A percentile compares a stretch with the other conserved stretches of the same genome.
These are phyloP conservation scores for Candolleomyces eurysporus DNA, from an alignment of 768 basidiomycete species.

Conservation along the genomic window DNA sequence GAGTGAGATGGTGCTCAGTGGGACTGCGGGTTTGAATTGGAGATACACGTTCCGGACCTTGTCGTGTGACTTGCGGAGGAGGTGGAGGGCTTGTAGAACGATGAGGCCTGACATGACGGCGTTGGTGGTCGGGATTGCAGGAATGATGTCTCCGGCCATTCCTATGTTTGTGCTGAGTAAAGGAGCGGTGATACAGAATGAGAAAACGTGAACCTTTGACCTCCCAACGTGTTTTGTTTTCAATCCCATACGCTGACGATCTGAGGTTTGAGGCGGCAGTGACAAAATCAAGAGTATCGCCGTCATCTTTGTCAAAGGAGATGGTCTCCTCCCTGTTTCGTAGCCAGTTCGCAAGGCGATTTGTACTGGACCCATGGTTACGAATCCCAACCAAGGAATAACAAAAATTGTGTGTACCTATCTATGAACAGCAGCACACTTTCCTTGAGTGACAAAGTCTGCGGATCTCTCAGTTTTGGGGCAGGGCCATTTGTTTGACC, in stretches of 20 bases:
- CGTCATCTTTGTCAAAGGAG: conserved; percentile 96
- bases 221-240: conserved; percentile 90
- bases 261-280: conserved; percentile 93
- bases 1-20: conserved; percentile 68
- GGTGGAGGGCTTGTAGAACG: conserved; percentile 86
- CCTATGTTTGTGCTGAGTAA: conserved; percentile 49
- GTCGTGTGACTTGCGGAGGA: conserved; percentile 65
- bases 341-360: conserved; percentile 70
- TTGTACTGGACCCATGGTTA: conserved; percentile 44
- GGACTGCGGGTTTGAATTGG: conserved; percentile 75
- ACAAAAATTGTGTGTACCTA: conserved; percentile 50
- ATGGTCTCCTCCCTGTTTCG: conserved; percentile 68
- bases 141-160: conserved; percentile 99
- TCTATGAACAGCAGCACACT: conserved; percentile 81
- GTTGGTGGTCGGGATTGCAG: conserved; percentile 98
- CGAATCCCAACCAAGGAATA: neutral
- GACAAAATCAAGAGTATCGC: conserved; percentile 95
- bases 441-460: conserved; percentile 71
- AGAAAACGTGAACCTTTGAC: conserved; percentile 70
- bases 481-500: conserved; percentile 26
- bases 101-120: conserved; percentile 95
- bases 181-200: neutral
- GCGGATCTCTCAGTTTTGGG: conserved; percentile 75
- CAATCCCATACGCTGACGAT: conserved; percentile 86
- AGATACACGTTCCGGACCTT: conserved; percentile 73